Conservation (phyloP, 78 protist genomes). For the Trichosphaerium sp. region DNA sequence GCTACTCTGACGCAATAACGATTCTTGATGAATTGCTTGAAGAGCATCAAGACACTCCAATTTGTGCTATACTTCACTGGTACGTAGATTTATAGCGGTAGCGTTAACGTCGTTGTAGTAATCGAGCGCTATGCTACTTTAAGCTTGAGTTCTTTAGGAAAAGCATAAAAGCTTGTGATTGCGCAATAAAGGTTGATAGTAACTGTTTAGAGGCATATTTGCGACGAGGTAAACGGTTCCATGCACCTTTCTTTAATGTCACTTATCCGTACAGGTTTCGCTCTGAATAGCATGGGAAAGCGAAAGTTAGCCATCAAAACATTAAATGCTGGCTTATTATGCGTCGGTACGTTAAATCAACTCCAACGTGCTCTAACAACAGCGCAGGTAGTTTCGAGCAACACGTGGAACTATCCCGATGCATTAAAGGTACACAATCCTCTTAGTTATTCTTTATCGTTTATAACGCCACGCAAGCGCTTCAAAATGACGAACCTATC, state of each 20-base stretch:
- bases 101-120: too few relatives aligned
- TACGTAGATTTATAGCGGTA: too few relatives aligned
- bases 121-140: slow-evolving; percentile 38
- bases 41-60: too few relatives aligned
- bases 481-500: too few relatives aligned
- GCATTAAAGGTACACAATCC: too few relatives aligned
- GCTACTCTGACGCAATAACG: too few relatives aligned
- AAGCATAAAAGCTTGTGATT: slow-evolving; percentile 30
- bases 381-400: not conserved
- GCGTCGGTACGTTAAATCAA: not conserved
- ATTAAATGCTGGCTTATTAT: not conserved
- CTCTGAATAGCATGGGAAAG: not conserved
- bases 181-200: not conserved
- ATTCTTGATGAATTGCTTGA: too few relatives aligned
- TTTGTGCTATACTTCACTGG: too few relatives aligned
- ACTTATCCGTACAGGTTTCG: not conserved
- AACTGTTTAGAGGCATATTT: not conserved
- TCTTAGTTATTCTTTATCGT: too few relatives aligned
- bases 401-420: not conserved
- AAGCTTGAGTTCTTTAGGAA: slow-evolving; percentile 8
- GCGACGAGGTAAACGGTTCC: not conserved
- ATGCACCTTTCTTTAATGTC: not conserved
- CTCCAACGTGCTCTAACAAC: not conserved
- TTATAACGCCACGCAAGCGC: too few relatives aligned
- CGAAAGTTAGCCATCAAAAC: too few relatives aligned